Base-by-base conservation (phyloP, 768 basidiomycete genomes). In the Pulveroboletus sp. region DNA sequence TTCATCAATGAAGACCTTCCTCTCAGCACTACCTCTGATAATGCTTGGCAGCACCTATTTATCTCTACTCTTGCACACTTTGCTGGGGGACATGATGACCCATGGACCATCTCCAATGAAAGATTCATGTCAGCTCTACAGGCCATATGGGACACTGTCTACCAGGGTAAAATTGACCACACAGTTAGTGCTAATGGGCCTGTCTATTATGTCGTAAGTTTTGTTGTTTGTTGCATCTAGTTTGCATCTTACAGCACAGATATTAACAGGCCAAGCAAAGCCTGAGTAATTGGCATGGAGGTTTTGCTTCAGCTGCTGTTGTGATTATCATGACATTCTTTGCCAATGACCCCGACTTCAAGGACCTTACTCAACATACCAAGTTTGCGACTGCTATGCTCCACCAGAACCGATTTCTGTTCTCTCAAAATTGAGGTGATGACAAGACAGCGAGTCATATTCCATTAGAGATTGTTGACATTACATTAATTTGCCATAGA, bases 1-100 rank as follows among this genome's bases (percentile, higher is more conserved):
- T 52, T 39, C 20, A 43, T 53, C 35, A 53, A 53, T 8, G 10
- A n/a, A 8, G 27, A 53, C 41, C 51, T 53, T 23, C 51, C 42
- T 6, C n/a, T 9, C 26, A 43, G 51, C 31, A 43, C 11, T 6
- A 44, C 37, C 5, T 20, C 34, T 36, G 37, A 47, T 35, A 53
- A 52, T 11, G 17, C 34, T 3, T 52, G 51, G 46, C 43, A 35
- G 16, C 23, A 23, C 12, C 19, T 52, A 35, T 52, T 41, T 31
- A 41, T 51, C 22, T 51, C 44, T 19, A 45, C 38, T 7, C 35
- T 51, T 5, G 44, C 50, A 11, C 51, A 52, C 41, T 37, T 44
- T 57, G n/a, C 19, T 37, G 6, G 31, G 29, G 4, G n/a, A 41
- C 14, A 35, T 17, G 11, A n/a, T n/a, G n/a, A n/a, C n/a, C n/a